A percentile compares a stretch with the other conserved stretches of the same genome.
These are phyloP conservation scores for Haberlea rhodopensis DNA, from an alignment of 257 asterid genomes.

Conservation along the genomic window DNA sequence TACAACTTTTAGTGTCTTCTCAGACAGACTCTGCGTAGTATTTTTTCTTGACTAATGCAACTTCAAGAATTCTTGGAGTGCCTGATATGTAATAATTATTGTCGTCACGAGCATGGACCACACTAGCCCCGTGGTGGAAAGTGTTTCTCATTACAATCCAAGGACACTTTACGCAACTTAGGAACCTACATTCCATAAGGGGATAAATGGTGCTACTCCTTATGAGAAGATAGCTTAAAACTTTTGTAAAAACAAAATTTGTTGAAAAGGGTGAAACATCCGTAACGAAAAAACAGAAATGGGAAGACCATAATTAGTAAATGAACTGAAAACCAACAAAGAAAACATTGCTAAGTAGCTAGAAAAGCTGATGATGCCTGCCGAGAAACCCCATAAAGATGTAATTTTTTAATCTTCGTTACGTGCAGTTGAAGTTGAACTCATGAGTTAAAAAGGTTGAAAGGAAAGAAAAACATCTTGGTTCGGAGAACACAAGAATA, in stretches of 20 bases:
- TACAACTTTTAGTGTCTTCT: constrained; percentile 6
- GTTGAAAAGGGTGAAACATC: neutral
- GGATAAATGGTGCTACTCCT: neutral
- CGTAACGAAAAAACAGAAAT: neutral
- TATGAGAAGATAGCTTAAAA: neutral
- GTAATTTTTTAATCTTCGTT: neutral
- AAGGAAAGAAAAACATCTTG: neutral
- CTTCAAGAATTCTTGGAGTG: constrained; percentile 31
- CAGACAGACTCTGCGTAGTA: constrained; percentile 6
- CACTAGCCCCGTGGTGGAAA: constrained; percentile 19
- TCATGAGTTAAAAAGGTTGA: no score
- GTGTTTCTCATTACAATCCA: constrained; percentile 20
- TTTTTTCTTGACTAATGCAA: constrained; percentile 18
- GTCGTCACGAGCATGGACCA: constrained; percentile 38
- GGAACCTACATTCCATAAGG: constrained; percentile 19
- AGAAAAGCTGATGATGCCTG: constrained; percentile 8
- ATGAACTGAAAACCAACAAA: constrained; percentile 6
- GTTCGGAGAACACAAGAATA: constrained; percentile 21
- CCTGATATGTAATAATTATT: constrained; percentile 24
- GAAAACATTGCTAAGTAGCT: constrained; percentile 17
- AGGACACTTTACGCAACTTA: constrained; percentile 34
- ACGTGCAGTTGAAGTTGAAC: neutral
- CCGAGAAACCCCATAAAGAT: constrained; percentile 15
- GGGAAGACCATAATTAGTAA: neutral
- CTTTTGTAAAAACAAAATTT: neutral